phyloP scores from a whole-genome alignment of 2,329 filamentous ascomycete species.

The Xylaria sp. region DNA sequence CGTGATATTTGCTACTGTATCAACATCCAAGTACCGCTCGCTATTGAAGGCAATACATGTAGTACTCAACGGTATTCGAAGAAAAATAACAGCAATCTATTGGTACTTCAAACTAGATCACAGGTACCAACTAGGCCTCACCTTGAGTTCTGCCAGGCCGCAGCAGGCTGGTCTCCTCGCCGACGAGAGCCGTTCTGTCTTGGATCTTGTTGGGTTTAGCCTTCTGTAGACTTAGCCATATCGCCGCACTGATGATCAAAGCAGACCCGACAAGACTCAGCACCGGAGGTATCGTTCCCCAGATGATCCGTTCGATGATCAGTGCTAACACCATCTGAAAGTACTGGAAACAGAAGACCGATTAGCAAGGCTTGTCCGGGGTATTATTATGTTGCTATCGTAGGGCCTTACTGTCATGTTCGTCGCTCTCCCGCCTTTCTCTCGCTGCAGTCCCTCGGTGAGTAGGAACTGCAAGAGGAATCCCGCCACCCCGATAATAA shows the following conservation, averaged over 20 bases:
- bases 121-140: constrained; percentile 23
- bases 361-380: constrained; percentile 2
- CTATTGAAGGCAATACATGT: too few species aligned
- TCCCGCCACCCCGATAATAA: constrained; percentile 73
- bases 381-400: background rate
- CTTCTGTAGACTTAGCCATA: constrained; percentile 58
- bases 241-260: constrained; percentile 55
- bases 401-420: constrained; percentile 50
- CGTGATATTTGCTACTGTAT: too few species aligned
- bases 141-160: constrained; percentile 24
- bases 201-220: constrained; percentile 45
- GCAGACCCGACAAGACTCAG: constrained; percentile 54
- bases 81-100: background rate
- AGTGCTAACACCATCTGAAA: constrained; percentile 51
- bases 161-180: constrained; percentile 54
- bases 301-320: constrained; percentile 55
- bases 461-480: constrained; percentile 84
- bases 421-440: constrained; percentile 61
- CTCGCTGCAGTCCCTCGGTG: constrained; percentile 76
- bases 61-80: background rate
- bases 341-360: constrained; percentile 40
- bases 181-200: constrained; percentile 40
- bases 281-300: constrained; percentile 55
- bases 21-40: too few species aligned
- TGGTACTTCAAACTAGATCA: background rate